Conservation (phyloP, 306 rosid genomes). For the Sindora glabra region DNA sequence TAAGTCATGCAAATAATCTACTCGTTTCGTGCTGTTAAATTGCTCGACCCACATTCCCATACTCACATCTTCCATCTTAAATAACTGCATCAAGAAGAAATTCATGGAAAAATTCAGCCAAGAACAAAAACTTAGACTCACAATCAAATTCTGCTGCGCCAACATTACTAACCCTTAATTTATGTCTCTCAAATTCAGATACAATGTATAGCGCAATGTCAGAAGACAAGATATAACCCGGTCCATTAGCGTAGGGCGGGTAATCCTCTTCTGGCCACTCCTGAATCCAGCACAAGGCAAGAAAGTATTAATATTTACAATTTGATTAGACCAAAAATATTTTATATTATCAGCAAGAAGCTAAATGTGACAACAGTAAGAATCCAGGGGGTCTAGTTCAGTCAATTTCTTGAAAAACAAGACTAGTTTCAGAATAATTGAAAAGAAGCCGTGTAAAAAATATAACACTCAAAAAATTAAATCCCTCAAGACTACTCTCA, state of each 20-base stretch:
- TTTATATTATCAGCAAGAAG: too few relatives aligned
- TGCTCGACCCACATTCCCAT: slow-evolving; percentile 84
- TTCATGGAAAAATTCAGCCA: not conserved
- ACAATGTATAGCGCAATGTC: slow-evolving; percentile 53
- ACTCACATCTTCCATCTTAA: slow-evolving; percentile 82
- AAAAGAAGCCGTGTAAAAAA: too few relatives aligned
- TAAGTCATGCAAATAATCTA: slow-evolving; percentile 45
- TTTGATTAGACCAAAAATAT: too few relatives aligned
- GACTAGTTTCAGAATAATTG: too few relatives aligned
- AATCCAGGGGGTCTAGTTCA: too few relatives aligned
- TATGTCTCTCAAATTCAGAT: slow-evolving; percentile 55
- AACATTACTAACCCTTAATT: slow-evolving; percentile 55
- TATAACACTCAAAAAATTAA: too few relatives aligned
- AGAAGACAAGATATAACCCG: slow-evolving; percentile 71
- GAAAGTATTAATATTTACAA: slow-evolving; percentile 5
- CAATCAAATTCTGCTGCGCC: too few relatives aligned
- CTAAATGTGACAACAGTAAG: too few relatives aligned
- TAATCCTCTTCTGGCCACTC: slow-evolving; percentile 88
- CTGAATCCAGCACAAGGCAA: slow-evolving; percentile 36
- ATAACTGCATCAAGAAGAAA: slow-evolving; percentile 33
- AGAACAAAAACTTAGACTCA: not conserved
- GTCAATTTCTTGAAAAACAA: too few relatives aligned
- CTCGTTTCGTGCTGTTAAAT: slow-evolving; percentile 46
- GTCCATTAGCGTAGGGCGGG: slow-evolving; percentile 94
- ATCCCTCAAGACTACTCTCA: too few relatives aligned